A percentile compares a stretch with the other conserved stretches of the same genome.
Conservation (phyloP, 2,329 filamentous ascomycete species). For the Penicillium sp. region DNA sequence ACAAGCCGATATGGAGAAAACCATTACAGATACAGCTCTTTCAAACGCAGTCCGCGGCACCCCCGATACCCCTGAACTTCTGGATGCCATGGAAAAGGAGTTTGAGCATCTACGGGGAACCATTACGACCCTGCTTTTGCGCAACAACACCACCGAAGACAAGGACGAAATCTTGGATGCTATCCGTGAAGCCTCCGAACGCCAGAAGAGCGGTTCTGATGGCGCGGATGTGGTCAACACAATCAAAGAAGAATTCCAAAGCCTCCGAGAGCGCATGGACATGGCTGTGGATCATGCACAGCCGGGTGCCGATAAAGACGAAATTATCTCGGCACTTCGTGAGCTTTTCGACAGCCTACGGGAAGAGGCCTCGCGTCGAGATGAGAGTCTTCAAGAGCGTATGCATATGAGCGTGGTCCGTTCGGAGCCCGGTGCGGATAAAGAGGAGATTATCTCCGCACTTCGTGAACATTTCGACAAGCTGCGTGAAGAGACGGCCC, state of each 20-base stretch:
- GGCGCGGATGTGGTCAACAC: conserved; percentile 37
- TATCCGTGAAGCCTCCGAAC: conserved; percentile 50
- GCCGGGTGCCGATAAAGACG: conserved; percentile 53
- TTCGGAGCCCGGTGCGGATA: conserved; percentile 46
- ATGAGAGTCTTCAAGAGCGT: conserved; percentile 56
- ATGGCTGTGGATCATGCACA: conserved; percentile 37
- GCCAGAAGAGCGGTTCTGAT: conserved; percentile 35
- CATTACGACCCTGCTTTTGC: conserved; percentile 66
- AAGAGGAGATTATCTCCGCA: conserved; percentile 67
- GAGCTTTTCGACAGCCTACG: conserved; percentile 43
- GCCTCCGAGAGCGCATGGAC: conserved; percentile 52
- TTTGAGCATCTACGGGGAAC: conserved; percentile 77
- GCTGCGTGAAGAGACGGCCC: conserved; percentile 51
- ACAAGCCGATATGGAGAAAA: conserved; percentile 55
- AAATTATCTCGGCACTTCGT: conserved; percentile 67
- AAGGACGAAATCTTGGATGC: conserved; percentile 62
- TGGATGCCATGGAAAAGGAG: conserved; percentile 73
- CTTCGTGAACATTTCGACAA: conserved; percentile 51
- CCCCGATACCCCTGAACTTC: conserved; percentile 63
- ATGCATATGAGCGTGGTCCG: conserved; percentile 31
- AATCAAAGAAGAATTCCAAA: conserved; percentile 59
- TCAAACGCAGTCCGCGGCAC: conserved; percentile 30
- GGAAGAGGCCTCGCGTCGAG: conserved; percentile 53
- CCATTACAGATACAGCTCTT: conserved; percentile 45
- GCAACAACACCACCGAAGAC: conserved; percentile 53